Conservation (phyloP, 768 basidiomycete species). For the Leccinum broughii region DNA sequence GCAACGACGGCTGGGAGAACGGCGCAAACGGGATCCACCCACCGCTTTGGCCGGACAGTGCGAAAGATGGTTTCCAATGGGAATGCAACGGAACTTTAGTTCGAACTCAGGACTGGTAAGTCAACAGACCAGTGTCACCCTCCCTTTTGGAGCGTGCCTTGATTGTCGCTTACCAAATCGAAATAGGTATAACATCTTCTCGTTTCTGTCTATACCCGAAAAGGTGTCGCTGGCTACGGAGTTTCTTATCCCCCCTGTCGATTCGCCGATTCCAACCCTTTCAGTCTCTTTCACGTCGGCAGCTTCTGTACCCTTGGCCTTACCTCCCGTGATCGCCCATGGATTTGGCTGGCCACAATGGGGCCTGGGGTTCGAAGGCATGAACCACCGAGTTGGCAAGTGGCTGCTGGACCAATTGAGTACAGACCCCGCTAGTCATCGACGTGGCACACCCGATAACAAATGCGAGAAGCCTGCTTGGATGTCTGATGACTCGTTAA, state of each 20-base stretch:
- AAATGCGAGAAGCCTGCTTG: neutral
- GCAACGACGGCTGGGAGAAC: constrained; percentile 64
- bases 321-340: constrained; percentile 73
- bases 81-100: constrained; percentile 67
- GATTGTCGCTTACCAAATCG: constrained; percentile 7
- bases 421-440: neutral
- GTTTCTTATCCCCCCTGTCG: constrained; percentile 47
- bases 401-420: constrained; percentile 66
- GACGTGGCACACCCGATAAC: neutral
- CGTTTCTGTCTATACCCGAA: constrained; percentile 82
- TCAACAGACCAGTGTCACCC: neutral
- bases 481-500: neutral
- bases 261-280: constrained; percentile 46
- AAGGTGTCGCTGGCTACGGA: constrained; percentile 62
- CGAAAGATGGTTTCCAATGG: constrained; percentile 75
- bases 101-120: constrained; percentile 83
- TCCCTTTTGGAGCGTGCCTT: neutral
- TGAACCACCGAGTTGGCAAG: constrained; percentile 70
- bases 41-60: constrained; percentile 80
- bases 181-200: constrained; percentile 74
- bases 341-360: constrained; percentile 82
- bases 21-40: constrained; percentile 88
- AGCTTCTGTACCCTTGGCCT: constrained; percentile 74
- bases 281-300: constrained; percentile 84
- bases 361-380: constrained; percentile 82